Evolutionary conservation across 1,284 basidiomycete genomes (phyloP), one percentile per base, ranked within the genome.

Genomic region (Wolfiporia cocos): DNA sequence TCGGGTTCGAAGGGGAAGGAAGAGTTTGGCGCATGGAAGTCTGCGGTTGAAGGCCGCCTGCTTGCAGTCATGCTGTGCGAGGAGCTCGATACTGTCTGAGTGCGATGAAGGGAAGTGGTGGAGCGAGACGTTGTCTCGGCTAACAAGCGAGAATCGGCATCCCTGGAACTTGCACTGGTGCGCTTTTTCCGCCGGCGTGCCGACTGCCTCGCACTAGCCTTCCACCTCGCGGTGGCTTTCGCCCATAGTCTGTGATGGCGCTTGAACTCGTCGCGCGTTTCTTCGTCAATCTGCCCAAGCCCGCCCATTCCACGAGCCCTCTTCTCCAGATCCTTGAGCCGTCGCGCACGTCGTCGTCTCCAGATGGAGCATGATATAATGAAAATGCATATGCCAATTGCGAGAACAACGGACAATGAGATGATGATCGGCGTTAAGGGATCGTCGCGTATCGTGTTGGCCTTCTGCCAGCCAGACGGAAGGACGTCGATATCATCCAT

Each of bases 201-300:
- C 19, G 73, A 67, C 42, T 74, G 69, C 20, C 74, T 71, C 12
- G 74, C 69, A 37, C 77, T 76, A 3, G 70, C 71, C 51, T 70
- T 78, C 83, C 83, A 86, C 32, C 77, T 68, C 10, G 74, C 76
- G 4, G 73, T 76, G 3, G 81, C 79, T 42, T 63, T 69, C 2
- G 72, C 69, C 79, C 80, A 84, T 34, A 76, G 53, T 49, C 71
- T 76, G 56, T 79, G 73, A 52, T 73, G 74, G 34, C 74, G 73
- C 44, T 66, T 54, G 7, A 53, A 67, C 49, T 75, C 70, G 14
- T 58, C 49, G 12, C 57, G 52, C 15, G 58, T 56, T 12, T 65
- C 63, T 19, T 63, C 58, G 3, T 44, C 50, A 47, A 69, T 67
- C 7, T 49, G 55, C n/a, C n/a, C n/a, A n/a, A n/a, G n/a, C 7